A percentile compares a stretch with the other conserved stretches of the same genome.
Conservation (phyloP, 352 stramenopile species). For the Phytophthora brassicae region DNA sequence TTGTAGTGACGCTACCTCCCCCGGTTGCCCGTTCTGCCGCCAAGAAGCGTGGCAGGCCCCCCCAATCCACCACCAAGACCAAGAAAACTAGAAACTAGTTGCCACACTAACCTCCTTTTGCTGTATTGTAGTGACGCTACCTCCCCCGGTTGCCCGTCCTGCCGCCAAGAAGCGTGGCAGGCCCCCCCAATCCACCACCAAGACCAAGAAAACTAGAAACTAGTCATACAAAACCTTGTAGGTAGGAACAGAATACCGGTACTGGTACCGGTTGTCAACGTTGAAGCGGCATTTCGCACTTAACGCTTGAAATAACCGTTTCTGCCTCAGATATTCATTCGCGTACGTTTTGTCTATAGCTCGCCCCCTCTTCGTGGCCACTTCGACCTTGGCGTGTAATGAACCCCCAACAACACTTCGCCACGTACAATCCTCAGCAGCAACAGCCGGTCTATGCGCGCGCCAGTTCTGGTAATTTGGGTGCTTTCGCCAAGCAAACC, state of each 20-base stretch:
- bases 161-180: constrained; percentile 27
- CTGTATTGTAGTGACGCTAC: too few species aligned
- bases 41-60: constrained; percentile 27
- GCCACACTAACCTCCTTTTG: too few species aligned
- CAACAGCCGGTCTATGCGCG: constrained; percentile 46
- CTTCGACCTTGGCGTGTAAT: constrained; percentile 23
- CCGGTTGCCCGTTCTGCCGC: too few species aligned
- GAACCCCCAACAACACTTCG: constrained; percentile 63
- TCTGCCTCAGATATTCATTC: constrained; percentile 4
- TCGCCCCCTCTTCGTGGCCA: constrained; percentile 11
- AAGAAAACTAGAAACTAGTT: too few species aligned
- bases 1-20: too few species aligned
- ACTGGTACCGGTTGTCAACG: too few species aligned
- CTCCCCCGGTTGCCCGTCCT: too few species aligned
- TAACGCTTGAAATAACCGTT: constrained; percentile 1
- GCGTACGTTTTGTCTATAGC: constrained; percentile 1
- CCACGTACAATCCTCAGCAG: constrained; percentile 51
- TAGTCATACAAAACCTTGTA: constrained; percentile 11
- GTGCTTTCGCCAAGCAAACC: constrained; percentile 34
- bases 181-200: constrained; percentile 4
- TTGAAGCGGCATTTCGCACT: not conserved
- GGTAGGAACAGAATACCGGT: not conserved
- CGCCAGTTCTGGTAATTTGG: constrained; percentile 27
- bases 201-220: constrained; percentile 42
- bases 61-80: constrained; percentile 8